Evolutionary conservation across 2,329 filamentous ascomycete genomes (phyloP), one percentile per base, ranked within the genome.

Genomic region (Talaromyces sp.): DNA sequence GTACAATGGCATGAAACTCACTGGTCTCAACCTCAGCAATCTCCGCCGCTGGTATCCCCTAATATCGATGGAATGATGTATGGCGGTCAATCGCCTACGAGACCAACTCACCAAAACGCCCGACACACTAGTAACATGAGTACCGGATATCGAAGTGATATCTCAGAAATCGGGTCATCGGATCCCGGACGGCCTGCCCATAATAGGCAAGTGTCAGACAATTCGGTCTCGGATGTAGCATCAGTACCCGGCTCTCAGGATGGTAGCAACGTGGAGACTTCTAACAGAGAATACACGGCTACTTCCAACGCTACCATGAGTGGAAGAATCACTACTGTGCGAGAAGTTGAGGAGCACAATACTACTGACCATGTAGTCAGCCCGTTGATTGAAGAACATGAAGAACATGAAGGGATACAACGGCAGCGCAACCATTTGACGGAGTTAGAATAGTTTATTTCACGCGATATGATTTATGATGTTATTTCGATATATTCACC

Each of bases 111-210:
- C 10, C 25, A 17, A 59, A 49, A 62, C 25, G 27, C 19, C 5
- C 60, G 43, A 15, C 64, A 62, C 31, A 56, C 54, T 7, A 66
- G 59, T 19, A 36, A 63, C 22, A 22, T 56, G 13, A 63, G 61
- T 19, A 27, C 38, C 36, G 61, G 51, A 38, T 36, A 63, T 34
- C 64, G 58, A 36, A 65, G 64, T 53, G 64, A 66, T 51, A 53
- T 66, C 13, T 66, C 64, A 5, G 64, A 66, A 22, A 63, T 63
- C 15, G 64, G 56, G 3, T 58, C 64, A 8, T 63, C 64, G 4
- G 53, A 61, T 25, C 29, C 49, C 8, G 58, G 36, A 36, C 27
- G 51, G 17, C 59, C 60, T 13, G 8, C 25, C 10, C 60, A 63
- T 15, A 66, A 27, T 40, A 49, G 60, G 3, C 64, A 66, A 43